Conservation (phyloP, 2,329 filamentous ascomycete genomes). For the Hypocreales sp. region DNA sequence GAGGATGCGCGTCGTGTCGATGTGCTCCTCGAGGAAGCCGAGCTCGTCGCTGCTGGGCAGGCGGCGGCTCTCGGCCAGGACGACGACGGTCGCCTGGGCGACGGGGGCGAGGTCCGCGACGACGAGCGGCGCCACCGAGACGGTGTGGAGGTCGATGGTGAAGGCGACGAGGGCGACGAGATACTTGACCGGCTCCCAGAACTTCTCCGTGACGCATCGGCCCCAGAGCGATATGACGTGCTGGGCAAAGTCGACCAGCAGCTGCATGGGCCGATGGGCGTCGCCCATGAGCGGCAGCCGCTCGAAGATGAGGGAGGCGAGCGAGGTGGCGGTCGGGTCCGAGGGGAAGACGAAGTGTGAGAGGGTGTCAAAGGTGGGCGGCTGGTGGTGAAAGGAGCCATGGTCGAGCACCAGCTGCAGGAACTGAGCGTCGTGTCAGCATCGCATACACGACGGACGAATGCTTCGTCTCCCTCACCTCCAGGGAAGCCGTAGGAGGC, state of each 20-base stretch:
- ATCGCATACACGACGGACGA: too few relatives aligned
- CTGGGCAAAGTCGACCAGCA: conserved; percentile 49
- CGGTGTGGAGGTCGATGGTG: conserved; percentile 45
- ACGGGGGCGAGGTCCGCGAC: conserved; percentile 39
- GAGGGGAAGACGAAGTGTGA: conserved; percentile 51
- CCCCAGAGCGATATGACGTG: conserved; percentile 53
- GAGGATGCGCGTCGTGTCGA: conserved; percentile 49
- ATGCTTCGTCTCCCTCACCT: too few relatives aligned
- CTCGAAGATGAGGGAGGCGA: conserved; percentile 54
- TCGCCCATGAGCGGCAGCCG: conserved; percentile 43
- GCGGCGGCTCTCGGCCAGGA: conserved; percentile 42
- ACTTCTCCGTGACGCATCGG: conserved; percentile 46
- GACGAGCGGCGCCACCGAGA: conserved; percentile 41
- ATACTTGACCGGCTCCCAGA: conserved; percentile 48
- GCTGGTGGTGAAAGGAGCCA: conserved; percentile 33
- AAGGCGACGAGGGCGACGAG: conserved; percentile 50
- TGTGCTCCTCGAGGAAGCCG: conserved; percentile 29
- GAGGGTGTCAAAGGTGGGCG: conserved; percentile 52
- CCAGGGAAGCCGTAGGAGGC: conserved; percentile 20
- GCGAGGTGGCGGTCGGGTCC: conserved; percentile 34
- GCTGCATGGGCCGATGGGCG: conserved; percentile 29
- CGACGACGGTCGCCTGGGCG: conserved; percentile 42
- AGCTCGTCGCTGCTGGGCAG: conserved; percentile 24
- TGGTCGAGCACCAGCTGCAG: conserved; percentile 52
- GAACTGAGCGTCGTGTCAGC: too few relatives aligned